A percentile compares a stretch with the other conserved stretches of the same genome.
Evolutionary conservation across 495 filamentous ascomycete species (phyloP).

Genomic region (Trichoderma reesei): DNA sequence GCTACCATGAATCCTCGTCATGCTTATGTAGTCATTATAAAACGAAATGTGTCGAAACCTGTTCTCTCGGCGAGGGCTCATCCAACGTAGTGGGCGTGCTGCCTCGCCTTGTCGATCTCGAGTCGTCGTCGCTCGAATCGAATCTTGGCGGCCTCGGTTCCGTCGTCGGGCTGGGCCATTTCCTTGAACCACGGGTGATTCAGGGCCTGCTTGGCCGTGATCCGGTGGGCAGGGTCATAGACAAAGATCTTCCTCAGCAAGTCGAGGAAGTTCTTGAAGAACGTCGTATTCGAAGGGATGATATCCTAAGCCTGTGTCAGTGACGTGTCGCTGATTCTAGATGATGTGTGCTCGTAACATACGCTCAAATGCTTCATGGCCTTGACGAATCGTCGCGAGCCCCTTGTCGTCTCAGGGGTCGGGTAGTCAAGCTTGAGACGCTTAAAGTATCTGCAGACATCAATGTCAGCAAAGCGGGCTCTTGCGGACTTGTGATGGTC

Average conservation of each 20-base stretch:
- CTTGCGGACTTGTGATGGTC: too few relatives aligned
- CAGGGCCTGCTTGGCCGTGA: constrained; percentile 84
- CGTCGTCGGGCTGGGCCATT: constrained; percentile 68
- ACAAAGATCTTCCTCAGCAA: constrained; percentile 85
- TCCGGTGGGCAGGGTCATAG: constrained; percentile 82
- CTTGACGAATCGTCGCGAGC: constrained; percentile 84
- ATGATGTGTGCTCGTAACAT: too few relatives aligned
- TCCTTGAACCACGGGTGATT: constrained; percentile 95
- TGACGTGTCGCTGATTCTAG: neutral
- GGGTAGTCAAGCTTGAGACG: constrained; percentile 81
- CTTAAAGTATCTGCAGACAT: constrained; percentile 66
- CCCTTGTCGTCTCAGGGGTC: constrained; percentile 73
- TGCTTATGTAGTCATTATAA: constrained; percentile 6
- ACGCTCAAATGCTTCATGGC: constrained; percentile 87
- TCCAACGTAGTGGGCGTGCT: neutral
- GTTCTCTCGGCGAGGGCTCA: neutral
- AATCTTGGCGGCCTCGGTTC: constrained; percentile 82
- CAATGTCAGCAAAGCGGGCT: neutral
- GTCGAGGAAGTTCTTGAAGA: constrained; percentile 80
- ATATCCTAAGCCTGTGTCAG: constrained; percentile 55
- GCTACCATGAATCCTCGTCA: neutral
- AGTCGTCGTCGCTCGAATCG: constrained; percentile 31
- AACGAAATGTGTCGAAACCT: neutral
- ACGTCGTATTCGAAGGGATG: constrained; percentile 67
- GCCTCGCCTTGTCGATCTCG: neutral